These are phyloP conservation scores for Arthroderma sp. DNA, from an alignment of 2,329 filamentous ascomycete species.

Conservation along the genomic window DNA sequence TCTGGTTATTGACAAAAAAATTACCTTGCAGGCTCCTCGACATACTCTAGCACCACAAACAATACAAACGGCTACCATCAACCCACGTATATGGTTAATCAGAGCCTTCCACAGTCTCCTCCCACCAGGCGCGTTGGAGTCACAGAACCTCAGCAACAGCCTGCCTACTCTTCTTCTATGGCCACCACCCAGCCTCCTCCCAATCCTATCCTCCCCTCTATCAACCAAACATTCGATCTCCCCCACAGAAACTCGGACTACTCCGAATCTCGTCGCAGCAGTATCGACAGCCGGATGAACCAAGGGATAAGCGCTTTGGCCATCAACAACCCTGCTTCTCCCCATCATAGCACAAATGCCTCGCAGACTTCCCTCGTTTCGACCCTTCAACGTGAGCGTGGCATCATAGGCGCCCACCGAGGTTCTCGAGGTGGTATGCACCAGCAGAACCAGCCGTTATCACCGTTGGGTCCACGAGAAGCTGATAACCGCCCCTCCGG, in stretches of 20 bases:
- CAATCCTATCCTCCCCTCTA: slow-evolving; percentile 39
- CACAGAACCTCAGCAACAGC: not conserved
- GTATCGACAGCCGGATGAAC: slow-evolving; percentile 37
- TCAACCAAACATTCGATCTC: slow-evolving; percentile 47
- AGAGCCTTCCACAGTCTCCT: slow-evolving; percentile 27
- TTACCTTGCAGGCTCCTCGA: slow-evolving; percentile 30
- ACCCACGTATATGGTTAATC: slow-evolving; percentile 18
- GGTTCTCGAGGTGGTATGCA: slow-evolving; percentile 24
- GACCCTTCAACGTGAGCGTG: slow-evolving; percentile 16
- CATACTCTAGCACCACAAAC: slow-evolving; percentile 35
- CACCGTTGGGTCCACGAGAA: slow-evolving; percentile 27
- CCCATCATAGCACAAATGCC: slow-evolving; percentile 35
- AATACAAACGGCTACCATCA: slow-evolving; percentile 30
- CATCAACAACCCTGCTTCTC: slow-evolving; percentile 32
- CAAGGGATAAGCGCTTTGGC: slow-evolving; percentile 36
- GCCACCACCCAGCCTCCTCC: slow-evolving; percentile 22
- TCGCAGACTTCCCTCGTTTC: slow-evolving; percentile 27
- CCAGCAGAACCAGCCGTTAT: slow-evolving; percentile 25
- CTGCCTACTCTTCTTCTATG: slow-evolving; percentile 21
- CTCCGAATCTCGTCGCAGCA: slow-evolving; percentile 36
- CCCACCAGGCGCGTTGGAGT: slow-evolving; percentile 29
- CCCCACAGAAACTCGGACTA: slow-evolving; percentile 30
- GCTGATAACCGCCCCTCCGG: slow-evolving; percentile 31
- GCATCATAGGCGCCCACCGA: slow-evolving; percentile 25
- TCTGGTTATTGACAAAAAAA: not conserved